A percentile compares a stretch with the other conserved stretches of the same genome.
phyloP scores from a whole-genome alignment of 176 grass and related monocot species.

The Oryza glaberrima region DNA sequence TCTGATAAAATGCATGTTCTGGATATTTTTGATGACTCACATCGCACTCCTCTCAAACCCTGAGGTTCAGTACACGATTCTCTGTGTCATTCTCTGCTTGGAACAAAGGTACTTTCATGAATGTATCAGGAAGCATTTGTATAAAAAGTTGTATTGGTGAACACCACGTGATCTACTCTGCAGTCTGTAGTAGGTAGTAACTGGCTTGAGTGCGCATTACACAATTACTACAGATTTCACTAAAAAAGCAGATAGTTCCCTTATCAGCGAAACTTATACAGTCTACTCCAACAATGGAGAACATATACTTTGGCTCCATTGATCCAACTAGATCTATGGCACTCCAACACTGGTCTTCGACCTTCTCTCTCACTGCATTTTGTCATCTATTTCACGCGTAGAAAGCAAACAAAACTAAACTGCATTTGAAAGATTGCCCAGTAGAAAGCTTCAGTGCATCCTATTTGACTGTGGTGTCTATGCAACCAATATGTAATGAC shows the following conservation, averaged over 20 bases:
- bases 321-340: not conserved
- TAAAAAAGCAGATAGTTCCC: not conserved
- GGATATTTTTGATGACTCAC: not conserved
- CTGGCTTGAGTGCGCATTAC: not conserved
- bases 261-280: not conserved
- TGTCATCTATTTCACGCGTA: not conserved
- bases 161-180: not conserved
- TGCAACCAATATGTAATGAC: not conserved
- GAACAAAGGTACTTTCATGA: not conserved
- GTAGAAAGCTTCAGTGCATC: slow-evolving; percentile 16
- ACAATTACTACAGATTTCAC: not conserved
- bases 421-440: not conserved
- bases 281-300: not conserved
- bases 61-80: not conserved
- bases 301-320: not conserved
- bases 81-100: not conserved
- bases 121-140: not conserved
- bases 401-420: not conserved
- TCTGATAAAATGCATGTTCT: slow-evolving; percentile 1
- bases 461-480: not conserved
- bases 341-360: not conserved
- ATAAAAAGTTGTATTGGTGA: not conserved
- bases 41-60: not conserved
- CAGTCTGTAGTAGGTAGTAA: not conserved
- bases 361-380: not conserved